Conservation (phyloP, 164 flowering plant species). For the Warburgia ugandensis region DNA sequence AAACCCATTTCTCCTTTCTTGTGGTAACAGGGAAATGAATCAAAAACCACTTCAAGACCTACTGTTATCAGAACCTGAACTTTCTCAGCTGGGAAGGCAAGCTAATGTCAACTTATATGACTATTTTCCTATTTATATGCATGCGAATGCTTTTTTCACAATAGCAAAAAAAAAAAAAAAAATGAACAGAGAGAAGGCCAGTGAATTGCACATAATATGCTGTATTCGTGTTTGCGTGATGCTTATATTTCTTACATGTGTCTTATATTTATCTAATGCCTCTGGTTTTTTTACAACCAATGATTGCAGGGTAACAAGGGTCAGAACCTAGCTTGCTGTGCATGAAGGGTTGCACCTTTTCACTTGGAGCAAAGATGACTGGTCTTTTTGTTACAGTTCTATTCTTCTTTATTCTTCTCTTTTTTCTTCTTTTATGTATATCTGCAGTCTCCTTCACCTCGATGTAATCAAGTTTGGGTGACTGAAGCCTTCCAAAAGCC, state of each 20-base stretch:
- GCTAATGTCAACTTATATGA: not conserved
- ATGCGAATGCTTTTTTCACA: no score
- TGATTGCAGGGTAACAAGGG: constrained; percentile 1
- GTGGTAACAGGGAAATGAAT: constrained; percentile 12
- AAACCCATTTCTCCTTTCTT: no score
- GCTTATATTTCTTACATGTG: not conserved
- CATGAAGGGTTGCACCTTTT: no score
- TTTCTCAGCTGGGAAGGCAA: constrained; percentile 29
- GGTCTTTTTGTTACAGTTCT: not conserved
- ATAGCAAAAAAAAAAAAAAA: no score
- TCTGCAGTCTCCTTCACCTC: no score
- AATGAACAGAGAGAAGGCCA: no score
- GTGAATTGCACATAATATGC: no score
- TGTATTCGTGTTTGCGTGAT: not conserved
- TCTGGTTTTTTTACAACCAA: no score
- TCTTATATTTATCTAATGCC: not conserved
- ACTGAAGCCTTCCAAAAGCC: no score
- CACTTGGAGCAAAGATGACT: not conserved
- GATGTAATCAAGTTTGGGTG: no score
- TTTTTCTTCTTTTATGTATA: not conserved
- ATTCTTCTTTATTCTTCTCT: not conserved
- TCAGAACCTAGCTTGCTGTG: not conserved
- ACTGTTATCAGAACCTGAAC: constrained; percentile 25
- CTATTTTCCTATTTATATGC: not conserved
- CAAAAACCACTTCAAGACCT: constrained; percentile 19